Percentiles rank a stretch among this genome's conserved stretches.
Evolutionary conservation across 2,329 filamentous ascomycete species (phyloP).

Genomic region (Chrysoporthe austroafricana): DNA sequence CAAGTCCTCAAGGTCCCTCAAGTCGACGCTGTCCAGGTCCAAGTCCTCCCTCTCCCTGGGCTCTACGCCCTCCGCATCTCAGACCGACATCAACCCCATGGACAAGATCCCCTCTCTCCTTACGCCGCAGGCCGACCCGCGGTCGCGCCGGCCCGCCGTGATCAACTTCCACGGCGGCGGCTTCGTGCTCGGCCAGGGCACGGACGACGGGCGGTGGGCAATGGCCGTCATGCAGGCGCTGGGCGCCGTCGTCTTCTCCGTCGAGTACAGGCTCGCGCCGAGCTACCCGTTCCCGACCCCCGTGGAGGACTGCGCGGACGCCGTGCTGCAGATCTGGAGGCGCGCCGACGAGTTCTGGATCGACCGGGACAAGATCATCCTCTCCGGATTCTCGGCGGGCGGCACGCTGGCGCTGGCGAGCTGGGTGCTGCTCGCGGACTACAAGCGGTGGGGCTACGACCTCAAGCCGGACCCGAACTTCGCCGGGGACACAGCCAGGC

Average conservation of each 20-base stretch:
- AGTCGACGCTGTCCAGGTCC: conserved; percentile 2
- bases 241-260: conserved; percentile 63
- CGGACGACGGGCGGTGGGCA: conserved; percentile 66
- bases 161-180: conserved; percentile 72
- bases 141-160: conserved; percentile 52
- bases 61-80: conserved; percentile 15
- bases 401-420: conserved; percentile 58
- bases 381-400: conserved; percentile 68
- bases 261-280: conserved; percentile 71
- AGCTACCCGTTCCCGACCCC: conserved; percentile 66
- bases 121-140: conserved; percentile 28
- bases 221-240: conserved; percentile 54
- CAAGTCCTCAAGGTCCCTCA: conserved; percentile 19
- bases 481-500: conserved; percentile 9
- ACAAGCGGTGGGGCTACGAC: conserved; percentile 33
- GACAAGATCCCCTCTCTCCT: conserved; percentile 23
- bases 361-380: conserved; percentile 57
- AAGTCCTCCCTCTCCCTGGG: conserved; percentile 16
- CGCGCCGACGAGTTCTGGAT: conserved; percentile 61
- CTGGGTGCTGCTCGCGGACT: conserved; percentile 39
- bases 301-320: conserved; percentile 68
- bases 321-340: conserved; percentile 62
- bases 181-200: conserved; percentile 65
- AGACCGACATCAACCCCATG: conserved; percentile 20
- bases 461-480: conserved; percentile 50